A percentile compares a stretch with the other conserved stretches of the same genome.
Conservation (phyloP, 495 filamentous ascomycete genomes). For the Neurospora sp. region DNA sequence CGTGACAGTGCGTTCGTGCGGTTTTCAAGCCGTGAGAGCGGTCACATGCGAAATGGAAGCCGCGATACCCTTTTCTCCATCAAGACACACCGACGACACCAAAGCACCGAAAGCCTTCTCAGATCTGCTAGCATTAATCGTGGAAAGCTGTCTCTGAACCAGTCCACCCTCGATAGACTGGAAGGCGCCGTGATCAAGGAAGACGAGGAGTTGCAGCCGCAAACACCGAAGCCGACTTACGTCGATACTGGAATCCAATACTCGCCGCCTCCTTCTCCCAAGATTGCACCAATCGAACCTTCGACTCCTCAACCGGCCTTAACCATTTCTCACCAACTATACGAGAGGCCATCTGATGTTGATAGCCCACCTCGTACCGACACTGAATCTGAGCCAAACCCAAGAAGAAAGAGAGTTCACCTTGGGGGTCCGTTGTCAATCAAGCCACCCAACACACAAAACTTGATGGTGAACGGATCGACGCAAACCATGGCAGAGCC, state of each 20-base stretch:
- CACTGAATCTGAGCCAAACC: conserved; percentile 59
- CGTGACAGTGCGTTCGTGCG: conserved; percentile 14
- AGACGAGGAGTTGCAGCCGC: conserved; percentile 30
- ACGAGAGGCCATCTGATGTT: conserved; percentile 25
- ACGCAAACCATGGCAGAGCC: conserved; percentile 63
- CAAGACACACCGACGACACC: conserved; percentile 33
- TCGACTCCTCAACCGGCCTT: conserved; percentile 28
- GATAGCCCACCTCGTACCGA: conserved; percentile 37
- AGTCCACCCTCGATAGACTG: conserved; percentile 38
- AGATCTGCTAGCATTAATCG: conserved; percentile 39
- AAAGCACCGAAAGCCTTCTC: conserved; percentile 42
- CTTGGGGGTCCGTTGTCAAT: conserved; percentile 32
- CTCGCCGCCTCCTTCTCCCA: conserved; percentile 71
- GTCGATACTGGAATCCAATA: conserved; percentile 70
- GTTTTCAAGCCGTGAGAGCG: conserved; percentile 5
- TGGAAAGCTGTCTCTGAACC: conserved; percentile 36
- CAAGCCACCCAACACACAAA: conserved; percentile 19
- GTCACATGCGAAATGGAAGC: conserved; percentile 25
- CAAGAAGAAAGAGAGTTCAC: conserved; percentile 55
- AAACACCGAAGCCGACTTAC: conserved; percentile 34
- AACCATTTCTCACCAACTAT: conserved; percentile 10
- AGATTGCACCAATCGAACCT: conserved; percentile 30
- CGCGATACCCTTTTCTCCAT: conserved; percentile 35
- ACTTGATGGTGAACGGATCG: conserved; percentile 57
- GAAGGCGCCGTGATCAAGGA: conserved; percentile 40